phyloP scores from a whole-genome alignment of 1,284 basidiomycete species.

The Melanopsichium pennsylvanicum region DNA sequence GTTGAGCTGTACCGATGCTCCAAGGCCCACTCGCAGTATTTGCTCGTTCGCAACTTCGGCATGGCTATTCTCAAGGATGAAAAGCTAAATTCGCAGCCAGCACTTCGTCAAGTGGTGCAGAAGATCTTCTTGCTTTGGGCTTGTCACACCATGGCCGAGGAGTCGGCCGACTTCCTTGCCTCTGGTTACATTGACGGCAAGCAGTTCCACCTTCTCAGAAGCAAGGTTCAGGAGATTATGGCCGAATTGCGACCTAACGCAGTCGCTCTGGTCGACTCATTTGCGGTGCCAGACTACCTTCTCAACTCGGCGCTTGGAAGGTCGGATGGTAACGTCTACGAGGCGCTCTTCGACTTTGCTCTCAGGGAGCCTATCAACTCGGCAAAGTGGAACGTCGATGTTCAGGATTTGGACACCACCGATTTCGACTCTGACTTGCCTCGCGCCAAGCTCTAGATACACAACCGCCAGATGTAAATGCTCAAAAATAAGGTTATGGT shows the following conservation, averaged over 20 bases:
- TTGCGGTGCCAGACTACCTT: conserved; percentile 65
- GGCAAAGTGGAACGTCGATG: conserved; percentile 64
- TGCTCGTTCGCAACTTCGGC: conserved; percentile 66
- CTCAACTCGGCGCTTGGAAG: conserved; percentile 66
- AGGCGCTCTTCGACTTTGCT: conserved; percentile 61
- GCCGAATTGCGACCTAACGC: conserved; percentile 65
- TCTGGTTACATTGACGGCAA: conserved; percentile 64
- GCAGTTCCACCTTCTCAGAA: conserved; percentile 64
- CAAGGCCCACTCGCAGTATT: conserved; percentile 49
- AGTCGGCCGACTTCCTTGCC: conserved; percentile 66
- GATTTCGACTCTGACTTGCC: conserved; percentile 51
- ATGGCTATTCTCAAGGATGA: conserved; percentile 66
- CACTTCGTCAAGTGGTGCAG: conserved; percentile 66
- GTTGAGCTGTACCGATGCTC: conserved; percentile 66
- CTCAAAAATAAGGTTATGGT: neutral
- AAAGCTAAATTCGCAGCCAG: conserved; percentile 64
- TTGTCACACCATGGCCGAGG: conserved; percentile 56
- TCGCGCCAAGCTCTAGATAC: conserved; percentile 41
- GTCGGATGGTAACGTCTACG: conserved; percentile 65
- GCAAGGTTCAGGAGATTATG: conserved; percentile 64
- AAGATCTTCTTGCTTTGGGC: conserved; percentile 55
- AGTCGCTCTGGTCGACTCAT: conserved; percentile 60
- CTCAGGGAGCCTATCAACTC: conserved; percentile 55
- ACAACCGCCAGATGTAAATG: neutral
- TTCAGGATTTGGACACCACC: conserved; percentile 54